Conservation (phyloP, 345 rosid genomes). For the Cardamine resedifolia region DNA sequence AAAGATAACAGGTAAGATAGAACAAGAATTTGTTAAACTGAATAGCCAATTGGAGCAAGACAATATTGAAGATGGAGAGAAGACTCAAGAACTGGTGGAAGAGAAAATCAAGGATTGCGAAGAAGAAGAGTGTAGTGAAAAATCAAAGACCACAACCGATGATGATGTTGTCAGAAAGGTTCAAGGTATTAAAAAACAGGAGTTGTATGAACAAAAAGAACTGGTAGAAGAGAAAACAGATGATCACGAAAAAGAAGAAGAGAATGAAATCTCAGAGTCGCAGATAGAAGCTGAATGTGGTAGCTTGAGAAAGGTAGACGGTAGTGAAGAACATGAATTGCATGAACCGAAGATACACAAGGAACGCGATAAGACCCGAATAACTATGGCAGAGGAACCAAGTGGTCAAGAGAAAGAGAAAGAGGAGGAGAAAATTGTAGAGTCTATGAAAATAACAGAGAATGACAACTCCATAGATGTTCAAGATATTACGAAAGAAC, state of each 20-base stretch:
- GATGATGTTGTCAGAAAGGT: constrained; percentile 22
- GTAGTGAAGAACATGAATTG: not conserved
- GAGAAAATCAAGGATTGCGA: not conserved
- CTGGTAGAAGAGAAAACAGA: constrained; percentile 2
- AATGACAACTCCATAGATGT: not conserved
- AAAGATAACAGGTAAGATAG: not conserved
- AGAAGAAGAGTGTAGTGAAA: not conserved
- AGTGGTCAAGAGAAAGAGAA: constrained; percentile 2
- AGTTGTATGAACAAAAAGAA: constrained; percentile 7
- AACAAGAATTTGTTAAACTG: constrained; percentile 2
- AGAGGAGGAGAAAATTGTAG: not conserved
- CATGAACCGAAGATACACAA: constrained; percentile 19
- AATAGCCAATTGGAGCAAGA: not conserved
- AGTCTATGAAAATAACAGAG: constrained; percentile 6
- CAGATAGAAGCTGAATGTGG: constrained; percentile 2
- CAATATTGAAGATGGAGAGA: not conserved
- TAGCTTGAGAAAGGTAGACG: not conserved
- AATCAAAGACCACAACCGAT: not conserved
- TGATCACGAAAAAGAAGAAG: not conserved
- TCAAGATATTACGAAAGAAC: constrained; percentile 10
- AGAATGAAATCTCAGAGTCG: not conserved
- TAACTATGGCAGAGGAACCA: not conserved
- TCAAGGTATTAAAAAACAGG: constrained; percentile 9
- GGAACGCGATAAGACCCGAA: constrained; percentile 5
- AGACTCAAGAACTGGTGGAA: constrained; percentile 15